Conservation (phyloP, 306 rosid genomes). For the Glycine soja region DNA sequence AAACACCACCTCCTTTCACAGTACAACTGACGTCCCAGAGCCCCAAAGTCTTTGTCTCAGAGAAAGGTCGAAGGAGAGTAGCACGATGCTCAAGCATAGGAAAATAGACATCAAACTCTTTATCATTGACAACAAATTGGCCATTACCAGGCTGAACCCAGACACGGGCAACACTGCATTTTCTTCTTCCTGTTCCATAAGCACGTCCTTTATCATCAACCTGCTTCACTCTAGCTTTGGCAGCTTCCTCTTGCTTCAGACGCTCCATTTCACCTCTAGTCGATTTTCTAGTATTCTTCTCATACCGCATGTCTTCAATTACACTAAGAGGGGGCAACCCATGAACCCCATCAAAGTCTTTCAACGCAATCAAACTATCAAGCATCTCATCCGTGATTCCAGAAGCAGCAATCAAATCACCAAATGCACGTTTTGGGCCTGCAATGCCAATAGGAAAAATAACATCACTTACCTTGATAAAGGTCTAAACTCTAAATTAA, state of each 20-base stretch:
- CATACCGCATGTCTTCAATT: conserved; percentile 80
- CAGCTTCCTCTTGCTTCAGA: conserved; percentile 87
- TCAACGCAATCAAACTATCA: conserved; percentile 87
- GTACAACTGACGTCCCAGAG: conserved; percentile 89
- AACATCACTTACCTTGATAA: background rate
- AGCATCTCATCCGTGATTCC: conserved; percentile 96
- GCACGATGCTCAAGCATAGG: conserved; percentile 98
- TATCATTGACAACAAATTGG: conserved; percentile 76
- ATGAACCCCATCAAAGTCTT: conserved; percentile 76
- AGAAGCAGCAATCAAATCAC: conserved; percentile 87
- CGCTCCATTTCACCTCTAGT: conserved; percentile 88
- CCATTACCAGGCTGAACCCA: conserved; percentile 95
- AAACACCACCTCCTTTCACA: conserved; percentile 90
- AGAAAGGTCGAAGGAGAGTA: conserved; percentile 90
- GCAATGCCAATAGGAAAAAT: conserved; percentile 38
- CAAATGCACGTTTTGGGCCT: conserved; percentile 90
- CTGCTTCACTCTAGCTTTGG: conserved; percentile 85
- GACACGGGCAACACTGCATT: conserved; percentile 96
- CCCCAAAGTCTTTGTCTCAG: conserved; percentile 94
- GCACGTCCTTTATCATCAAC: conserved; percentile 94
- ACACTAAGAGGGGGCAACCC: conserved; percentile 91
- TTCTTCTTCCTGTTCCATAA: conserved; percentile 96
- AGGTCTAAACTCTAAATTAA: background rate
- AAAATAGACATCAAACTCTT: conserved; percentile 89
- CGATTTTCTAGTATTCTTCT: conserved; percentile 73